Base-by-base conservation (phyloP, 306 rosid species). In the Fragaria vesca region DNA sequence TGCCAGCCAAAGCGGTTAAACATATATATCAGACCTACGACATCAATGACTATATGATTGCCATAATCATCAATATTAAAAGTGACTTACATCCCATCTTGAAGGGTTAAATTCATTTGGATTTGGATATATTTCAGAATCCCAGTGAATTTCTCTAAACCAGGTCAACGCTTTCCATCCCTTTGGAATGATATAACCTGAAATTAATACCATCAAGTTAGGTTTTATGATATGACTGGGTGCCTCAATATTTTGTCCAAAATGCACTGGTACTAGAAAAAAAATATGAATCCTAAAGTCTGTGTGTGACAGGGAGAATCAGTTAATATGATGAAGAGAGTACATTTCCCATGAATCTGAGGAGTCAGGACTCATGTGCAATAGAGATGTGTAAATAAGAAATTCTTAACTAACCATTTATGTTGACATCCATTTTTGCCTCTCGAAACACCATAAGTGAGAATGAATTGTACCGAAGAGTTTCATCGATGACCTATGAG, bases 101-200 rank as follows among this genome's bases (percentile, higher is more conserved):
- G 85, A 65, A 69, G 98, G 98, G 54, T 95, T 83, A 69, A 92
- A 95, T 71, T 89, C 92, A 84, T 10, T 83, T 24, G 98, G 98
- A 62, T 92, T 77, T 16, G 91, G 91, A 84, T 88, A 95, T 72
- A 82, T 85, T 87, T 95, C 91, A 13, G 97, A 88, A 83, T 95
- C 97, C 6, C 81, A 87, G 63, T 95, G 98, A 85, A 94, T 85
- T 20, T 82, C 85, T 61, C 97, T 88, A 55, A 94, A 94, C 98
- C 98, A 94, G 8, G 86, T 88, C 46, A 94, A 89, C 3, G 80
- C 91, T 85, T 86, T 94, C 98, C 98, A 94, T 26, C 97, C 97
- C 80, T 89, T 88, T 34, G 98, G 98, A 82, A 92, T 81, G 69
- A 67, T 72, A 67, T 92, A 94, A 45, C 98, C 98, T 94, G 83